phyloP scores from a whole-genome alignment of 2,329 filamentous ascomycete genomes.

The Claviceps maximensis region DNA sequence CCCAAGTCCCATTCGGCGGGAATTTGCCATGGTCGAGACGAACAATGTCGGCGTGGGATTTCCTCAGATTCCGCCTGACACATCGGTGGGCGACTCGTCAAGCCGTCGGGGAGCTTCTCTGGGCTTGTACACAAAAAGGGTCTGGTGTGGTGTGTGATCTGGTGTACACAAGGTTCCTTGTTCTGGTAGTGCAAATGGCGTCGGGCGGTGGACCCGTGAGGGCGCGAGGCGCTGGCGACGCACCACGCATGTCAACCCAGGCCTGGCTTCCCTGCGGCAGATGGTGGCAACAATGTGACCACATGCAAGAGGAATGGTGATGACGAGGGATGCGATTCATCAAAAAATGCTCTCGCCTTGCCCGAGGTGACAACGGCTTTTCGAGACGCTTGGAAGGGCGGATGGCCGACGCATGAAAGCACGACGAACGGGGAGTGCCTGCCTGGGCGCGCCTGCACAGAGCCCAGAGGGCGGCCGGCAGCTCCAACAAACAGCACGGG shows the following conservation, averaged over 20 bases:
- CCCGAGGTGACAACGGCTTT: neutral
- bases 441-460: too few species aligned
- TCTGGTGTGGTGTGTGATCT: neutral
- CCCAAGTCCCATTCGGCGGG: neutral
- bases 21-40: neutral
- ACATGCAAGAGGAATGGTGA: neutral
- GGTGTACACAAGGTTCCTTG: neutral
- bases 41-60: neutral
- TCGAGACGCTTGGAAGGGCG: neutral
- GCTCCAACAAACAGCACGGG: neutral
- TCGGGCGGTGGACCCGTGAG: slow-evolving; percentile 8
- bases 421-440: too few species aligned
- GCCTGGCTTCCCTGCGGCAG: slow-evolving; percentile 1
- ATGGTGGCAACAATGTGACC: slow-evolving; percentile 2
- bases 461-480: neutral
- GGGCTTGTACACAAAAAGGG: neutral
- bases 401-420: neutral
- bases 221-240: slow-evolving; percentile 6
- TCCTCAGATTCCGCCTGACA: neutral
- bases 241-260: neutral
- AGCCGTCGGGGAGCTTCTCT: neutral
- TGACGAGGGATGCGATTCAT: neutral
- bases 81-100: neutral
- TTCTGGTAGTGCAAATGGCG: slow-evolving; percentile 7
- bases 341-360: neutral